Evolutionary conservation across 2,329 filamentous ascomycete genomes (phyloP).

Genomic region (Trichoderma sp.): DNA sequence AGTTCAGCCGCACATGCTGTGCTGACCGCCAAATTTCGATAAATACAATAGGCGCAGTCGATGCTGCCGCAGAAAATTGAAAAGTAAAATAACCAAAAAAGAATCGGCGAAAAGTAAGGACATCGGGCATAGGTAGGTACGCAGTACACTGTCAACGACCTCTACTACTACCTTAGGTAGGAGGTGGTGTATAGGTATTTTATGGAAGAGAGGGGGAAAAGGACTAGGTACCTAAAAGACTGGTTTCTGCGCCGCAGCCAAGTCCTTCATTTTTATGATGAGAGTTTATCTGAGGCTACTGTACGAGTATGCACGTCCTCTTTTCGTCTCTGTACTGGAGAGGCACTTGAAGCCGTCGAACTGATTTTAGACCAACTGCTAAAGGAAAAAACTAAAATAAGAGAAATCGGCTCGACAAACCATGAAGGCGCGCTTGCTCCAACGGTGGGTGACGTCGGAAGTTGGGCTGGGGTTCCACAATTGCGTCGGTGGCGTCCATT

Average conservation of each 20-base stretch:
- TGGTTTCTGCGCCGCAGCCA: neutral
- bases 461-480: constrained; percentile 13
- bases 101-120: neutral
- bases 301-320: neutral
- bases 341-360: neutral
- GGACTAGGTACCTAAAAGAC: neutral
- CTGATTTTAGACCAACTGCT: neutral
- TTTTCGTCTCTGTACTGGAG: neutral
- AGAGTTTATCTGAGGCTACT: neutral
- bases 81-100: neutral
- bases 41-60: neutral
- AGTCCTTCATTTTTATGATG: neutral
- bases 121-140: no score
- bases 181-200: neutral
- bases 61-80: neutral
- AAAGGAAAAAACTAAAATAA: neutral
- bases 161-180: no score
- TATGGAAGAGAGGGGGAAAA: no score
- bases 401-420: neutral
- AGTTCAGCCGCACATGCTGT: neutral
- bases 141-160: neutral
- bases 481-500: constrained; percentile 37
- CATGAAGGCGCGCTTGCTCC: neutral
- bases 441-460: constrained; percentile 23
- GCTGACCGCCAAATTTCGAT: neutral